Evolutionary conservation across 345 rosid genomes (phyloP).

Genomic region (Geranium rotundifolium): DNA sequence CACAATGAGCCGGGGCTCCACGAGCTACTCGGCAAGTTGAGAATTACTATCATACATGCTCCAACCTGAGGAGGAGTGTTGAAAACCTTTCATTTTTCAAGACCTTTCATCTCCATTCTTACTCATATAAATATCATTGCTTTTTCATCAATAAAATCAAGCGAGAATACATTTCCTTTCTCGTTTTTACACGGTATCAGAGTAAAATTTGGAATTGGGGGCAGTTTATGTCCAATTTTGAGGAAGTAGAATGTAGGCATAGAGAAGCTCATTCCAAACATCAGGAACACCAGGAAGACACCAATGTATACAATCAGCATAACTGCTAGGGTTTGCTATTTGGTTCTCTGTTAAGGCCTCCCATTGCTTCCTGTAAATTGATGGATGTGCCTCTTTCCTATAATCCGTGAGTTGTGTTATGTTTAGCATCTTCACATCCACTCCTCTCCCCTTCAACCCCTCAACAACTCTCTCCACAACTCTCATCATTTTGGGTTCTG

Average conservation of each 20-base stretch:
- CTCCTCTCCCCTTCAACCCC: slow-evolving; percentile 33
- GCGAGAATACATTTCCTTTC: too few species aligned
- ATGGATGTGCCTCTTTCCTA: slow-evolving; percentile 77
- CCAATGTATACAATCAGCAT: slow-evolving; percentile 89
- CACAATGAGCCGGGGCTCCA: too few species aligned
- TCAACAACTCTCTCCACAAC: slow-evolving; percentile 33
- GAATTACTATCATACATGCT: too few species aligned
- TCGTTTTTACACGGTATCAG: too few species aligned
- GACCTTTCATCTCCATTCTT: too few species aligned
- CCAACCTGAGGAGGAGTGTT: too few species aligned
- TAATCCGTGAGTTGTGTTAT: slow-evolving; percentile 68
- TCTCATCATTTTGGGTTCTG: slow-evolving; percentile 45
- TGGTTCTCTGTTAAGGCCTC: slow-evolving; percentile 40
- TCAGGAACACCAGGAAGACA: slow-evolving; percentile 92
- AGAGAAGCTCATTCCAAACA: slow-evolving; percentile 84
- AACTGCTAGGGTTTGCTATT: slow-evolving; percentile 38
- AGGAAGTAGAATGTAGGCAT: slow-evolving; percentile 28
- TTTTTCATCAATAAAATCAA: too few species aligned
- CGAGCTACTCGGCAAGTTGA: too few species aligned
- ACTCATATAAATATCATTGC: too few species aligned
- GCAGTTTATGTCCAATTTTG: not conserved
- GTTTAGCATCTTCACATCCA: slow-evolving; percentile 48
- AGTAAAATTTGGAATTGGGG: too few species aligned
- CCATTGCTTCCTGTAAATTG: slow-evolving; percentile 66
- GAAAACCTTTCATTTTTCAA: too few species aligned